Conservation (phyloP, 345 rosid genomes). For the Eucalyptus guilfoylei region DNA sequence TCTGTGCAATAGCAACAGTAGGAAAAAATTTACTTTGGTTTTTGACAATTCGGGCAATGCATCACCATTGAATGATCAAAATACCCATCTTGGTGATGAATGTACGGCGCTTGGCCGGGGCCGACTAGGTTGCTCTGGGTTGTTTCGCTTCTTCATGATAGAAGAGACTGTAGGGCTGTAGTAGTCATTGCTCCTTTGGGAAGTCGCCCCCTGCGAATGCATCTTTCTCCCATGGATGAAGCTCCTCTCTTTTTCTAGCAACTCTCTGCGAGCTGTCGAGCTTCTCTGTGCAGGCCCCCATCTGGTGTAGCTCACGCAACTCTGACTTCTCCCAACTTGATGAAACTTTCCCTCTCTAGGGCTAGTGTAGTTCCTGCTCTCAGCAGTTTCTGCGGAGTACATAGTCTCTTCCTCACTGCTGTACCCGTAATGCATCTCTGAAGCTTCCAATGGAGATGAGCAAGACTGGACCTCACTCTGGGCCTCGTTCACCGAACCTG, state of each 20-base stretch:
- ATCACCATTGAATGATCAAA: conserved; percentile 19
- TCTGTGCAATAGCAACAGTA: not conserved
- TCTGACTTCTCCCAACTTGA: conserved; percentile 84
- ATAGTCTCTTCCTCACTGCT: conserved; percentile 87
- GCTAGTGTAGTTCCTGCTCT: conserved; percentile 82
- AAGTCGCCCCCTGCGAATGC: conserved; percentile 66
- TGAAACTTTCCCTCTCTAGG: conserved; percentile 59
- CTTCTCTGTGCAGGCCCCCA: conserved; percentile 60
- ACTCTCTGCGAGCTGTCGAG: conserved; percentile 27
- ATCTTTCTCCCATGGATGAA: conserved; percentile 61
- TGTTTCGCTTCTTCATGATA: conserved; percentile 70
- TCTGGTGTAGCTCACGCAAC: conserved; percentile 69
- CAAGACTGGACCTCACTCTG: conserved; percentile 57
- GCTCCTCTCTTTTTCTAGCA: conserved; percentile 70
- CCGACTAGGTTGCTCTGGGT: conserved; percentile 33
- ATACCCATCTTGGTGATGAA: conserved; percentile 78
- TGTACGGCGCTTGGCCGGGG: conserved; percentile 39
- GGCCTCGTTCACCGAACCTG: conserved; percentile 56
- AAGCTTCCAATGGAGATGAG: conserved; percentile 28
- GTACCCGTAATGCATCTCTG: conserved; percentile 31
- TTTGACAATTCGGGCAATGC: not conserved
- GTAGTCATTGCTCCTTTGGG: conserved; percentile 92
- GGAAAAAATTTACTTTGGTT: not conserved
- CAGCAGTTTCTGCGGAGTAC: conserved; percentile 99
- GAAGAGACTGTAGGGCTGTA: conserved; percentile 89